These are phyloP conservation scores for Colletotrichum sansevieriae DNA, from an alignment of 2,329 filamentous ascomycete genomes.

Conservation along the genomic window DNA sequence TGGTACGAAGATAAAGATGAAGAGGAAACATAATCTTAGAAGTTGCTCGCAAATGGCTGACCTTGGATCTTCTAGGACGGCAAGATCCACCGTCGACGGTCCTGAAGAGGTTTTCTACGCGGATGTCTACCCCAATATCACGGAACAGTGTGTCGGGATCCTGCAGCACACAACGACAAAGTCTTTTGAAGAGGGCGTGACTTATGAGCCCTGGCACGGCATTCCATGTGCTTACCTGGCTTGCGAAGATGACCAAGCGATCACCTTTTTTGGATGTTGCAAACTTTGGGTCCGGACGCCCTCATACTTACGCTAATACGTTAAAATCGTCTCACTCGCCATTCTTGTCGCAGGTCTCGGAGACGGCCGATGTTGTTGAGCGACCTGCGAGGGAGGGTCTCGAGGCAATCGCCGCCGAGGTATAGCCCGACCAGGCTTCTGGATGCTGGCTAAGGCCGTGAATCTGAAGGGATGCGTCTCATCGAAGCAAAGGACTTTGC, in stretches of 20 bases:
- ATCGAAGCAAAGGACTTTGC: too few relatives aligned
- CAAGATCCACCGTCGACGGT: background rate
- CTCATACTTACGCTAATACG: background rate
- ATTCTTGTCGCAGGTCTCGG: slow-evolving; percentile 17
- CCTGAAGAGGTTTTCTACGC: slow-evolving; percentile 44
- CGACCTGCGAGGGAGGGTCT: background rate
- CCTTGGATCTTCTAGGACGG: slow-evolving; percentile 12
- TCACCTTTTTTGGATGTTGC: slow-evolving; percentile 41
- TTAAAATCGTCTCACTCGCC: slow-evolving; percentile 25
- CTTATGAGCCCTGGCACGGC: slow-evolving; percentile 47
- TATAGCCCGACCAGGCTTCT: too few relatives aligned
- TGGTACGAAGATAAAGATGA: too few relatives aligned
- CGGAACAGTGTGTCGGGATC: slow-evolving; percentile 30
- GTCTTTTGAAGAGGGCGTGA: slow-evolving; percentile 42
- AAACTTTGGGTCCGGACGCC: slow-evolving; percentile 11
- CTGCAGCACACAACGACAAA: slow-evolving; percentile 18
- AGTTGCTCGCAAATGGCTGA: background rate
- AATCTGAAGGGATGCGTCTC: too few relatives aligned
- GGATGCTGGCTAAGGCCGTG: too few relatives aligned
- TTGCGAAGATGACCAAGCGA: slow-evolving; percentile 45
- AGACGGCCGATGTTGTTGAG: slow-evolving; percentile 29
- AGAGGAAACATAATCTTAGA: background rate
- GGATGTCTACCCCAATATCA: slow-evolving; percentile 39
- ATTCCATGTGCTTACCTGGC: slow-evolving; percentile 45
- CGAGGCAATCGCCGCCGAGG: background rate